These are phyloP conservation scores for Graphium sp. DNA, from an alignment of 2,329 filamentous ascomycete species.

Conservation along the genomic window DNA sequence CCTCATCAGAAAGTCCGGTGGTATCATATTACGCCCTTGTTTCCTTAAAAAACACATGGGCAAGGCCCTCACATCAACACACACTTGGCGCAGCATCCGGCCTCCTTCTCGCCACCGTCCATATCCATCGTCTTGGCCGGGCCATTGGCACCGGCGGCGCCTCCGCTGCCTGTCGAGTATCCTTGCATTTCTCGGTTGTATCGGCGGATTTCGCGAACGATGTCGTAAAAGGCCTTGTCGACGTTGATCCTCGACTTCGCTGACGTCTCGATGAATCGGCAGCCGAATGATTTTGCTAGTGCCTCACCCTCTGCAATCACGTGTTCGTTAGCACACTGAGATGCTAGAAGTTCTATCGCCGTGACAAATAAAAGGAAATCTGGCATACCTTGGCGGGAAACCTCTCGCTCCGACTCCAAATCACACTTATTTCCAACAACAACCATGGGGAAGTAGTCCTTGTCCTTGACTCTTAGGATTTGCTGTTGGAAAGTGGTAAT, in stretches of 20 bases:
- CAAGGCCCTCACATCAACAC: conserved; percentile 61
- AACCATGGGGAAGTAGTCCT: conserved; percentile 99
- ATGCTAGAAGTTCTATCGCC: conserved; percentile 3
- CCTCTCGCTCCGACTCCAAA: conserved; percentile 81
- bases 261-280: conserved; percentile 98
- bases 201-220: conserved; percentile 91
- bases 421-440: conserved; percentile 99
- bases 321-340: too few relatives aligned
- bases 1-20: background rate
- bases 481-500: conserved; percentile 98
- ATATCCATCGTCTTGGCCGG: conserved; percentile 64
- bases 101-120: conserved; percentile 47
- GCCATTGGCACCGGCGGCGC: conserved; percentile 42
- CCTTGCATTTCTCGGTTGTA: conserved; percentile 98
- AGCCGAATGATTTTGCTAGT: conserved; percentile 73
- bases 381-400: conserved; percentile 71
- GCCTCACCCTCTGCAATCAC: conserved; percentile 68
- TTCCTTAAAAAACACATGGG: background rate
- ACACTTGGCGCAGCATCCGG: conserved; percentile 75
- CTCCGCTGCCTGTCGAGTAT: conserved; percentile 55
- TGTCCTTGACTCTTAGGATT: conserved; percentile 96
- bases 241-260: conserved; percentile 97
- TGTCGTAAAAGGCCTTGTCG: conserved; percentile 96
- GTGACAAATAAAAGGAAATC: background rate
- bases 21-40: background rate